phyloP scores from a whole-genome alignment of 768 basidiomycete species.

The Amanita molliuscula region DNA sequence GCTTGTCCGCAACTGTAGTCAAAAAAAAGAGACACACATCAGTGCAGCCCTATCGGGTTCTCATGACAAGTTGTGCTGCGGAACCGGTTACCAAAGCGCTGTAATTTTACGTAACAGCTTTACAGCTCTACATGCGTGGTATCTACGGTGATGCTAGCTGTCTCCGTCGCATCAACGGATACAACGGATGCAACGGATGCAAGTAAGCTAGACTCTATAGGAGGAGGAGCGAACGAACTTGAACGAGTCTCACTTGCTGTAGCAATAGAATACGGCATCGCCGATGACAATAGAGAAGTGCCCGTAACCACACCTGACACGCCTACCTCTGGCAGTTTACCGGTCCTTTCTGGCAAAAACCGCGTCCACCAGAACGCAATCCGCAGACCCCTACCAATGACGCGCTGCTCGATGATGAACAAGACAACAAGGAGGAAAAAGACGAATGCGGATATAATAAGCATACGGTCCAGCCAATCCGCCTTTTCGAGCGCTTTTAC shows the following conservation, averaged over 20 bases:
- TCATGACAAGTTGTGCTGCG: no score
- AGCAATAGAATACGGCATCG: background rate
- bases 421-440: constrained; percentile 82
- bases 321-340: background rate
- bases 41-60: no score
- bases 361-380: constrained; percentile 86
- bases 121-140: background rate
- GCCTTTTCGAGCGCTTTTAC: constrained; percentile 83
- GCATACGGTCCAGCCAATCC: constrained; percentile 85
- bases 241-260: background rate
- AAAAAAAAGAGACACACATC: no score
- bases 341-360: constrained; percentile 42
- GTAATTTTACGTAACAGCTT: background rate
- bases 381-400: constrained; percentile 69
- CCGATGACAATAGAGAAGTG: background rate
- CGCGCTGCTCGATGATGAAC: constrained; percentile 81
- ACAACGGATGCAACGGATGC: background rate
- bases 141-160: background rate
- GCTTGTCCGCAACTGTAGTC: no score
- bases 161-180: background rate
- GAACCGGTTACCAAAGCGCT: no score
- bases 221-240: background rate
- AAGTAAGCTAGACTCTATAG: background rate
- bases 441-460: constrained; percentile 68
- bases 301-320: background rate